Conservation (phyloP, 23 red algal genomes). For the Gracilaria gracilis region DNA sequence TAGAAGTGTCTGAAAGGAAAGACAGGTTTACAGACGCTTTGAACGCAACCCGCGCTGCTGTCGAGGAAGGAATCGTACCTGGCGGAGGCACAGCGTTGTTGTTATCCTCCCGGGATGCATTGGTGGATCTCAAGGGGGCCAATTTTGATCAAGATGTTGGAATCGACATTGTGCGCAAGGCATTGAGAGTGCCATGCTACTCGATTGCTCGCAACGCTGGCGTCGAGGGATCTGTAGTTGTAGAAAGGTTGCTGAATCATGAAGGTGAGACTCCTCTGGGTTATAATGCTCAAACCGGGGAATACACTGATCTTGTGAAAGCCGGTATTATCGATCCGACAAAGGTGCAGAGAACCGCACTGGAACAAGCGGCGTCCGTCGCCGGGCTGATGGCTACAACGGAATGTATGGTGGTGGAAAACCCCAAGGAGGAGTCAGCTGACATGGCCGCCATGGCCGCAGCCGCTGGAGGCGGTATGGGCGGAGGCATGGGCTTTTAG, state of each 20-base stretch:
- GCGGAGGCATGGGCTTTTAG: slow-evolving; percentile 79
- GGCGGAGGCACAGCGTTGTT: slow-evolving; percentile 96
- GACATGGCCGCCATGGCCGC: slow-evolving; percentile 58
- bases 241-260: slow-evolving; percentile 86
- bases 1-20: slow-evolving; percentile 94
- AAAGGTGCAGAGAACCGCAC: slow-evolving; percentile 93
- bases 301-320: slow-evolving; percentile 82
- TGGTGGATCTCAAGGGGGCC: slow-evolving; percentile 80
- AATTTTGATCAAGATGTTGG: slow-evolving; percentile 99
- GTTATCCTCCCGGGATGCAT: slow-evolving; percentile 62
- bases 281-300: slow-evolving; percentile 83
- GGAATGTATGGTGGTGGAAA: slow-evolving; percentile 96
- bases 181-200: slow-evolving; percentile 83
- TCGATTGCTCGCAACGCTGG: slow-evolving; percentile 95
- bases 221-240: slow-evolving; percentile 93
- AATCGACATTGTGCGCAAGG: slow-evolving; percentile 96
- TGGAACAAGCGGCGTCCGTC: slow-evolving; percentile 92
- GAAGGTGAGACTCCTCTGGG: slow-evolving; percentile 37
- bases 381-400: slow-evolving; percentile 97
- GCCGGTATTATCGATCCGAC: slow-evolving; percentile 97
- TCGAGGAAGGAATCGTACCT: slow-evolving; percentile 99
- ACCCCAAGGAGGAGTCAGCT: slow-evolving; percentile 87
- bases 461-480: slow-evolving; percentile 66
- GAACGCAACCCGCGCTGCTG: slow-evolving; percentile 96
- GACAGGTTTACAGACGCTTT: slow-evolving; percentile 97